Percentiles rank a stretch among this genome's conserved stretches.
These are phyloP conservation scores for Secale cereale DNA, from an alignment of 176 grass and related monocot genomes.

Conservation along the genomic window DNA sequence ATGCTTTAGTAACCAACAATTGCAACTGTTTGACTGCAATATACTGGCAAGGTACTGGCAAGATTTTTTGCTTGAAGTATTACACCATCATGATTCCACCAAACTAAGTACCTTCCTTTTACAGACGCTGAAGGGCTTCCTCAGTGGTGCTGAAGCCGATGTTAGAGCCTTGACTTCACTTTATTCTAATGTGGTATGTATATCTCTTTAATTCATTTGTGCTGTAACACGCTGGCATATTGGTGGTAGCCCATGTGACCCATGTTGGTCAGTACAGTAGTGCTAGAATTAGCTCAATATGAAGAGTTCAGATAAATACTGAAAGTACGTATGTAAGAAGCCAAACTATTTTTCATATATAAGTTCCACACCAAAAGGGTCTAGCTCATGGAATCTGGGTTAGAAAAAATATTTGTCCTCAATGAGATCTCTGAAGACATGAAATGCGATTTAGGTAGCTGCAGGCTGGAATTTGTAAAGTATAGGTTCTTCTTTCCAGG, in stretches of 20 bases:
- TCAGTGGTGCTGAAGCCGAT: constrained; percentile 84
- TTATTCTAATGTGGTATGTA: constrained; percentile 94
- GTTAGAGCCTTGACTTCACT: constrained; percentile 88
- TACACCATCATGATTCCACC: background rate
- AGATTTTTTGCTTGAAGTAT: constrained; percentile 1
- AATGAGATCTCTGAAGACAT: background rate
- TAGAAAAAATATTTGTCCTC: background rate
- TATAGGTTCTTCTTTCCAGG: background rate
- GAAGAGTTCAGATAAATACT: background rate
- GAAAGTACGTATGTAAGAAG: background rate
- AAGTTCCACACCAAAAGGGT: background rate
- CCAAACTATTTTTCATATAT: background rate
- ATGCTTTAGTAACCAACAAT: constrained; percentile 3
- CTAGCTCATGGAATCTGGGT: background rate
- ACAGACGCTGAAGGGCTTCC: constrained; percentile 92
- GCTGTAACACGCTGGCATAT: background rate
- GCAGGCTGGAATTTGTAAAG: background rate
- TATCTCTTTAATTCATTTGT: constrained; percentile 4
- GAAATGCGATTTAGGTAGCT: background rate
- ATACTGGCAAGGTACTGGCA: background rate
- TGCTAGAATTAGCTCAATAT: background rate
- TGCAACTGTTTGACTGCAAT: background rate
- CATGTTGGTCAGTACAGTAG: background rate
- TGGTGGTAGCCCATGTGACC: background rate
- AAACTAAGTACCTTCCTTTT: constrained; percentile 25